Evolutionary conservation across 2,329 filamentous ascomycete genomes (phyloP).

Genomic region (Cladosporium sp.): DNA sequence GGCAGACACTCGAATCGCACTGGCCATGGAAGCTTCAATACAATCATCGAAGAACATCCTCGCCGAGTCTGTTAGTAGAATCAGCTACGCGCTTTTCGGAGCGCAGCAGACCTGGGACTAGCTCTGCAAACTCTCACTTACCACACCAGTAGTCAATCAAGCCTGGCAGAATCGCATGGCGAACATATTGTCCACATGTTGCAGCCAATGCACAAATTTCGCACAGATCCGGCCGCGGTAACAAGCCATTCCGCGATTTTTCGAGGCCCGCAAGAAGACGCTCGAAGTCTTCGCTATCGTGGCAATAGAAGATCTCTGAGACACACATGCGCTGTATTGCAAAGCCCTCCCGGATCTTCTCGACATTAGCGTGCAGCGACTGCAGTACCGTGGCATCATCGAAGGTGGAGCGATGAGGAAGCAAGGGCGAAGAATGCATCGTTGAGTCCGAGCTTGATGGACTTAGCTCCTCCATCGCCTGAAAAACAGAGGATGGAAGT

Average conservation of each 20-base stretch:
- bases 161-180: neutral
- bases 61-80: neutral
- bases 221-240: neutral
- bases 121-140: neutral
- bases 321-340: neutral
- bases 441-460: neutral
- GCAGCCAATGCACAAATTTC: conserved; percentile 2
- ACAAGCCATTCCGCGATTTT: too few species aligned
- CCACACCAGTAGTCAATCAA: conserved; percentile 2
- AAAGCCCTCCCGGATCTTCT: neutral
- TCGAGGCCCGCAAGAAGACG: neutral
- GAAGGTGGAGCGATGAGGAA: too few species aligned
- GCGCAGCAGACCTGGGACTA: neutral
- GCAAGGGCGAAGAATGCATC: too few species aligned
- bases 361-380: neutral
- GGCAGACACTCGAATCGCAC: neutral
- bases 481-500: too few species aligned
- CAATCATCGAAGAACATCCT: neutral
- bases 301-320: conserved; percentile 5
- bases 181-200: neutral
- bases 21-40: neutral
- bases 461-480: neutral
- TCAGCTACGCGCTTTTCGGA: neutral
- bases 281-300: neutral
- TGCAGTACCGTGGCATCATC: neutral